Percentiles rank a stretch among this genome's conserved stretches.
Evolutionary conservation across 441 rosid species (phyloP).

Genomic region (Arabidopsis lyrata): DNA sequence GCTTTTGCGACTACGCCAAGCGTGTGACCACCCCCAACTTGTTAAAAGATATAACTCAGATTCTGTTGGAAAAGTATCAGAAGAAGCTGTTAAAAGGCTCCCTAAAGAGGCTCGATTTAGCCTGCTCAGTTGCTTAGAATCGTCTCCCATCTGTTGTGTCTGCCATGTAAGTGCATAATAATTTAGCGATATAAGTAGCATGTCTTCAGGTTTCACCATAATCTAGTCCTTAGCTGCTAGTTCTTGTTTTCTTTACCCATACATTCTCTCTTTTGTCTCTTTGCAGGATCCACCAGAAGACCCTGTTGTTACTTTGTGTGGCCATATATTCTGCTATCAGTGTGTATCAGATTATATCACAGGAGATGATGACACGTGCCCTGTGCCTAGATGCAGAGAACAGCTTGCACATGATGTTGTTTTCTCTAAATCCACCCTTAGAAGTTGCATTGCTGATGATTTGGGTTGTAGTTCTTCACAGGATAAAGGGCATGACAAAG

Average conservation of each 20-base stretch:
- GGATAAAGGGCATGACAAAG: conserved; percentile 50
- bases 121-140: conserved; percentile 63
- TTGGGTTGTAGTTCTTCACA: conserved; percentile 48
- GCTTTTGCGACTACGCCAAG: conserved; percentile 98
- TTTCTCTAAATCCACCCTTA: conserved; percentile 77
- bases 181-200: conserved; percentile 8
- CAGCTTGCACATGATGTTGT: conserved; percentile 76
- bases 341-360: conserved; percentile 80
- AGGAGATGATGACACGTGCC: conserved; percentile 88
- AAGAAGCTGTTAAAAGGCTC: conserved; percentile 72
- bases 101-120: conserved; percentile 59
- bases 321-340: conserved; percentile 91
- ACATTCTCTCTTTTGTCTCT: conserved; percentile 28
- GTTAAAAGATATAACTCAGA: conserved; percentile 70
- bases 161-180: conserved; percentile 69
- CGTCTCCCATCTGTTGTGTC: conserved; percentile 68
- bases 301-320: conserved; percentile 88
- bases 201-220: conserved; percentile 22
- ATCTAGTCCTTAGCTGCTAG: conserved; percentile 10
- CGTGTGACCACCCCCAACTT: conserved; percentile 95
- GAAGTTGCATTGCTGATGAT: conserved; percentile 60
- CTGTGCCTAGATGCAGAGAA: conserved; percentile 71
- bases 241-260: conserved; percentile 11
- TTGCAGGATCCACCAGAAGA: conserved; percentile 93
- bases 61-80: conserved; percentile 69